These are phyloP conservation scores for Durusdinium trenchii DNA, from an alignment of 73 alveolate genomes.

Conservation along the genomic window DNA sequence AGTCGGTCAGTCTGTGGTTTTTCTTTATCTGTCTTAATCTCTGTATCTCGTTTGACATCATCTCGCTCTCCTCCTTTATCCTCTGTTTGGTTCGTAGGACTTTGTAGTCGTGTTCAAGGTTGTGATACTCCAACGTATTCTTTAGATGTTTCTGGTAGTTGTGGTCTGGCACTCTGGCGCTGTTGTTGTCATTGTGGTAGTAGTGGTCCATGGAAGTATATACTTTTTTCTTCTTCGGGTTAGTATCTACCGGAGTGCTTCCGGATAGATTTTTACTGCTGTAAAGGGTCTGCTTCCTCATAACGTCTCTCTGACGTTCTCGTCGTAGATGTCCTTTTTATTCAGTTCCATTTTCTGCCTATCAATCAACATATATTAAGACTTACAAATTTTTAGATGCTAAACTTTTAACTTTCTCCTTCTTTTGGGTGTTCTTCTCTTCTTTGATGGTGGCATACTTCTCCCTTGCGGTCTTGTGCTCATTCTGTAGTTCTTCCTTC, in stretches of 20 bases:
- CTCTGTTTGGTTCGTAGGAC: slow-evolving; percentile 28
- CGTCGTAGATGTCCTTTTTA: slow-evolving; percentile 29
- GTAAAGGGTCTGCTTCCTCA: background rate
- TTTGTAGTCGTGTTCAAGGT: slow-evolving; percentile 60
- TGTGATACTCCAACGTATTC: slow-evolving; percentile 6
- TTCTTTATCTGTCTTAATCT: slow-evolving; percentile 44
- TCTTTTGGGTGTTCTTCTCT: slow-evolving; percentile 40
- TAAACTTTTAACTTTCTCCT: slow-evolving; percentile 26
- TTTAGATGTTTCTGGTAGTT: background rate
- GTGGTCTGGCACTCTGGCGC: slow-evolving; percentile 48
- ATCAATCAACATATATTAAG: background rate
- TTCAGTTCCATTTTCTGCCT: slow-evolving; percentile 38
- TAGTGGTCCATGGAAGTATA: slow-evolving; percentile 19
- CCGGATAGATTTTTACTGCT: background rate
- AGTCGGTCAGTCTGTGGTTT: slow-evolving; percentile 27
- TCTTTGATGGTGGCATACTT: background rate
- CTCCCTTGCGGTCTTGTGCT: slow-evolving; percentile 32
- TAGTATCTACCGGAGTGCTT: background rate
- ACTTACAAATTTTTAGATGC: slow-evolving; percentile 43
- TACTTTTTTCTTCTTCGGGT: background rate
- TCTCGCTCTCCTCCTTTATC: slow-evolving; percentile 60
- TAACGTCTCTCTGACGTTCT: slow-evolving; percentile 14
- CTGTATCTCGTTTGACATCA: slow-evolving; percentile 36
- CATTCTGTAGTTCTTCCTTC: background rate
- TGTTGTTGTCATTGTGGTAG: slow-evolving; percentile 52